Base-by-base conservation (phyloP, 1,139 yeast species). In the Zygosaccharomyces pseudobailii region DNA sequence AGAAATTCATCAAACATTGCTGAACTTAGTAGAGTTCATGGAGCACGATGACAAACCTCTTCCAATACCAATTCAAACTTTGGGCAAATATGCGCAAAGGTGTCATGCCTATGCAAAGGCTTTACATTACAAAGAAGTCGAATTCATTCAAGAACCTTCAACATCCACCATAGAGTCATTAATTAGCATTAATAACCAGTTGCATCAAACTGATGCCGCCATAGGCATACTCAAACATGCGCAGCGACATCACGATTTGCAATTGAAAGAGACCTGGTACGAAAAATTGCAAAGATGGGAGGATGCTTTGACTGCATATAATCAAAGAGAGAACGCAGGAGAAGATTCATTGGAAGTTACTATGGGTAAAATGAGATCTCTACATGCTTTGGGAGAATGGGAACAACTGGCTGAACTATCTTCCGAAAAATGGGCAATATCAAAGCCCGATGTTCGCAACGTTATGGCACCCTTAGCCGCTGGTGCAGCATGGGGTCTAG, bases 401-500 rank as follows among this genome's bases (percentile, higher is more conserved):
- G 97, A 90, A 55, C 87, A 85, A 57, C 72, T 94, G 25, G 84
- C 95, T 8, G 87, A 84, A 52, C 72, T 92, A 47, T 96, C 97
- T 0, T 85, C 82, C 57, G 84, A 83, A 40, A 87, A 87, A 62
- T 94, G 98, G 98, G 74, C 72, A 25, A 74, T 74, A 38, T 79
- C 95, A 0, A 72, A 86, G 3, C 76, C 81, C 41, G 96, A 87
- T 24, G 81, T 81, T 42, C 79, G 83, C 58, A 73, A 96, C 51
- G 80, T 84, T n/a, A 90, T 94, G 55, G 97, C 98, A 1, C 98
- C 98, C 0, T 71, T 94, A 46, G 98, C 98, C 0, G 98, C 97
- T 0, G 97, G 97, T 2, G 97, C 98, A 0, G 88, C 97, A 0
- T 92, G 98, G 98, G 97, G 97, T n/a, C 73, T 92, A 42, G 92